These are phyloP conservation scores for Cladosporium velox DNA, from an alignment of 2,329 filamentous ascomycete species.

Conservation along the genomic window DNA sequence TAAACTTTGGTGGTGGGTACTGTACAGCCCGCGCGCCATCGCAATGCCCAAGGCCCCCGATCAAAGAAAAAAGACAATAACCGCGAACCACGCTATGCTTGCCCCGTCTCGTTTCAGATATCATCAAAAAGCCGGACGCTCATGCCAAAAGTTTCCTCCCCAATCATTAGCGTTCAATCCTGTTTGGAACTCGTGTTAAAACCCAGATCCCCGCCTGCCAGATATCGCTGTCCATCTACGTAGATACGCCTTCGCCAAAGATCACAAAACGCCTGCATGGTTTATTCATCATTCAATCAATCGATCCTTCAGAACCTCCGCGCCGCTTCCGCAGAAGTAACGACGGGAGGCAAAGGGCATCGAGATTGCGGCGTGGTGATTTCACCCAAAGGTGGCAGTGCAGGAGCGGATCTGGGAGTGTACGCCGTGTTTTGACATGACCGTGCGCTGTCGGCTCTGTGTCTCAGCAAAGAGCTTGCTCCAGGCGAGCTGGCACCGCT, in stretches of 20 bases:
- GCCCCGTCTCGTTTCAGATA: not conserved
- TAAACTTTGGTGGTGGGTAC: conserved; percentile 11
- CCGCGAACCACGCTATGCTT: conserved; percentile 13
- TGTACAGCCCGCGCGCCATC: conserved; percentile 12
- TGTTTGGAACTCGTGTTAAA: not conserved
- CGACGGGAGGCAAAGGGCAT: conserved; percentile 35
- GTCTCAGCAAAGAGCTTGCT: conserved; percentile 27
- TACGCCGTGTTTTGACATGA: conserved; percentile 27
- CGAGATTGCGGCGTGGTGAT: conserved; percentile 29
- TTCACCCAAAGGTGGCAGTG: conserved; percentile 32
- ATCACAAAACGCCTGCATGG: not conserved
- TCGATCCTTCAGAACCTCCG: conserved; percentile 5
- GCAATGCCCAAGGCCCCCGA: conserved; percentile 3
- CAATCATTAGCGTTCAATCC: not conserved
- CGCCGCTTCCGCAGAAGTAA: conserved; percentile 30
- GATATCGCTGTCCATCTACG: not conserved
- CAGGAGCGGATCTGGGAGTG: conserved; percentile 26
- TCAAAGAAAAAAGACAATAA: not conserved
- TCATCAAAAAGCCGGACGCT: not conserved
- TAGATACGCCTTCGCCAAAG: not conserved
- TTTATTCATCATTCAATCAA: no score
- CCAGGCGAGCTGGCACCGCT: conserved; percentile 30
- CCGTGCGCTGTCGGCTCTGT: conserved; percentile 37
- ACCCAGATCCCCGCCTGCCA: not conserved
- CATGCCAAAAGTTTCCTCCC: not conserved